Conservation (phyloP, 2,329 filamentous ascomycete species). For the Zalaria obscura region DNA sequence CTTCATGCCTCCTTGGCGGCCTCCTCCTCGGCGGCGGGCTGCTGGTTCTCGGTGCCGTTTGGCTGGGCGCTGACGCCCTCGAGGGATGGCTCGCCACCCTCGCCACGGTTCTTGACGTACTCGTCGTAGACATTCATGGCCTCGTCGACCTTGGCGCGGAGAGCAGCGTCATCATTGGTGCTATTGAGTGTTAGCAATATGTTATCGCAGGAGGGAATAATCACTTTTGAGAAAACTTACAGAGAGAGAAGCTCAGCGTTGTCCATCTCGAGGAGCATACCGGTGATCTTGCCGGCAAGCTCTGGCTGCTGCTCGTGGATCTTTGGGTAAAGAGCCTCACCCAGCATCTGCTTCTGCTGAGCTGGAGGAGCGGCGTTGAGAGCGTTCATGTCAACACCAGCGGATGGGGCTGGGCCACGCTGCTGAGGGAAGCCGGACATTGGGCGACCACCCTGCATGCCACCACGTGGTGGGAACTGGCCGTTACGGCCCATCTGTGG, state of each 20-base stretch:
- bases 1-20: no score
- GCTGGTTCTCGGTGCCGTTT: no score
- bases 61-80: constrained; percentile 13
- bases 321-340: constrained; percentile 97
- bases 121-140: constrained; percentile 95
- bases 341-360: constrained; percentile 97
- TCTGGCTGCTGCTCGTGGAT: constrained; percentile 90
- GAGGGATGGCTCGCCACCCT: constrained; percentile 18
- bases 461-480: constrained; percentile 9
- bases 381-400: constrained; percentile 34
- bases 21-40: no score
- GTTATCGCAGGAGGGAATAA: neutral
- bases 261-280: constrained; percentile 99
- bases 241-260: constrained; percentile 86
- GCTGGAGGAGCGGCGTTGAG: constrained; percentile 43
- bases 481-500: constrained; percentile 23
- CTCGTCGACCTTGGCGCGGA: constrained; percentile 93
- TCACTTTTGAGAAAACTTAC: constrained; percentile 47
- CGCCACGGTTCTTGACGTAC: constrained; percentile 77
- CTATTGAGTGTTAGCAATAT: constrained; percentile 34
- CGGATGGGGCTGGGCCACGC: constrained; percentile 18
- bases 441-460: constrained; percentile 23
- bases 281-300: constrained; percentile 96
- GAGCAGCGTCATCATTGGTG: constrained; percentile 75
- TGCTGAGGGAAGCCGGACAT: constrained; percentile 21